phyloP scores from a whole-genome alignment of 2,329 filamentous ascomycete genomes.

The Cladorrhinum sp. region DNA sequence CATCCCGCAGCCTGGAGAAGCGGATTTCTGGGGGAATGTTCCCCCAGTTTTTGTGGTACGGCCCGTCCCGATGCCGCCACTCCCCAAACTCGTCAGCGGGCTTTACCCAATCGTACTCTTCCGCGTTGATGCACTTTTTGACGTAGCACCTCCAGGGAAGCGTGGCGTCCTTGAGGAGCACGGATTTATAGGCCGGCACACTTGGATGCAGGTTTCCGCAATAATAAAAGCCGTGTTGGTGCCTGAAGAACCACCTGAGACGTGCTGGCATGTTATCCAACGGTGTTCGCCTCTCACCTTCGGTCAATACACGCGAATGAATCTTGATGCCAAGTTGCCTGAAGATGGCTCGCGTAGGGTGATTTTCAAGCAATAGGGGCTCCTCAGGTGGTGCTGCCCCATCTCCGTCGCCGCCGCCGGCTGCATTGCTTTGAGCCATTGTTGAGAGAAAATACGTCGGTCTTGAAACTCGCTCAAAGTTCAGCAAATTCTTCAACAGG shows the following conservation, averaged over 20 bases:
- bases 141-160: background rate
- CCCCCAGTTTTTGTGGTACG: background rate
- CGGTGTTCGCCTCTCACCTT: background rate
- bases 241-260: background rate
- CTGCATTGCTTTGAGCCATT: too few relatives aligned
- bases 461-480: too few relatives aligned
- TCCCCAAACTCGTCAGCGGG: background rate
- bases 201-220: background rate
- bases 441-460: background rate
- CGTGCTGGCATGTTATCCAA: background rate
- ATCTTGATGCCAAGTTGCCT: background rate
- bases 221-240: background rate
- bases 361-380: too few relatives aligned
- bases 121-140: background rate
- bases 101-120: background rate
- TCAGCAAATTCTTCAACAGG: too few relatives aligned
- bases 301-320: background rate
- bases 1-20: conserved; percentile 12
- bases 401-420: too few relatives aligned
- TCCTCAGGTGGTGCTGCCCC: too few relatives aligned
- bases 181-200: background rate
- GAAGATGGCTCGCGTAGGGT: background rate
- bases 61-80: background rate
- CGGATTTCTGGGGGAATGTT: conserved; percentile 11
- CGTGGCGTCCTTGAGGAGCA: background rate